phyloP scores from a whole-genome alignment of 257 asterid genomes.

The Solanum okadae region DNA sequence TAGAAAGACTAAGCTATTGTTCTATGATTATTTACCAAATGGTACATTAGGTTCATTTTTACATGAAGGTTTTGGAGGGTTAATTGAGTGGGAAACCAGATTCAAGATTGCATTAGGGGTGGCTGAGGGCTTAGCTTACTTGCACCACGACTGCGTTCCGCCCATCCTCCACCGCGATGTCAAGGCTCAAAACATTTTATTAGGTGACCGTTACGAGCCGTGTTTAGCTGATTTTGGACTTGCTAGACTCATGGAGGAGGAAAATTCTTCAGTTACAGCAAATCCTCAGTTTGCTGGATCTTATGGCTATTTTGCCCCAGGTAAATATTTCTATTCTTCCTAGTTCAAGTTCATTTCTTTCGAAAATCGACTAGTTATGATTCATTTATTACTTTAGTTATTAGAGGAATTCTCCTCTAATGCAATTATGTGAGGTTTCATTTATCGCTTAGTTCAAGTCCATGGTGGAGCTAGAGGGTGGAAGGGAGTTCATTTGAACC shows the following conservation, averaged over 20 bases:
- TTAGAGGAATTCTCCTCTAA: background rate
- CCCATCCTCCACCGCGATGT: slow-evolving; percentile 76
- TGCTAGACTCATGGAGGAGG: slow-evolving; percentile 67
- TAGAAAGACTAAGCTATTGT: slow-evolving; percentile 52
- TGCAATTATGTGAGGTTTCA: background rate
- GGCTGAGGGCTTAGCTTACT: slow-evolving; percentile 68
- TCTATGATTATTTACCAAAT: slow-evolving; percentile 62
- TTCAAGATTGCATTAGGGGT: slow-evolving; percentile 66
- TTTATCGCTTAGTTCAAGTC: background rate
- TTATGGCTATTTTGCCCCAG: slow-evolving; percentile 86
- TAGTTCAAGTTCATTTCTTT: background rate
- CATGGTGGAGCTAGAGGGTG: background rate
- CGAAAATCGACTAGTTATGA: background rate
- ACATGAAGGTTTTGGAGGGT: slow-evolving; percentile 36
- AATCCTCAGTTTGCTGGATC: slow-evolving; percentile 78
- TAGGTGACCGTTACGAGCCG: slow-evolving; percentile 58
- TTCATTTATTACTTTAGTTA: background rate
- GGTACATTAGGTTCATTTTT: slow-evolving; percentile 49
- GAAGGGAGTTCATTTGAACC: background rate
- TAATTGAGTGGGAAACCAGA: slow-evolving; percentile 61
- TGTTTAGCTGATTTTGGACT: slow-evolving; percentile 76
- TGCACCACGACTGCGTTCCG: slow-evolving; percentile 76
- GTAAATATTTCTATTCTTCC: slow-evolving; percentile 18
- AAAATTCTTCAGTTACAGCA: slow-evolving; percentile 28
- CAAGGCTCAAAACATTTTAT: slow-evolving; percentile 51